Evolutionary conservation across 2,329 filamentous ascomycete species (phyloP), one percentile per base, ranked within the genome.

Genomic region (Trichophyton rubrum): DNA sequence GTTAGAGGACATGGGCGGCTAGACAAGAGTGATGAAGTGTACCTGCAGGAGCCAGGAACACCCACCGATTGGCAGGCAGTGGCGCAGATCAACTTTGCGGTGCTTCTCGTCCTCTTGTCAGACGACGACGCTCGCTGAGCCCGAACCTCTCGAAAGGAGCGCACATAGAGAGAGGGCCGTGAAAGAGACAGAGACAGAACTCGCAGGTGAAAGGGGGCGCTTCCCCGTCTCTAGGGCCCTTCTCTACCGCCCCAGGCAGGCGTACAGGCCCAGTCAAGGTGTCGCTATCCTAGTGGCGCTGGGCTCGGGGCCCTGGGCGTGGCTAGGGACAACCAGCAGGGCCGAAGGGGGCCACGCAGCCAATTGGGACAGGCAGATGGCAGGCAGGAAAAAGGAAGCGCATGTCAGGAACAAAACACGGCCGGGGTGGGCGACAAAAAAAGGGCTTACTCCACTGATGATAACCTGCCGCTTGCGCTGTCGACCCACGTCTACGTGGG

Each of bases 1-100:
- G 43, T 47, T 47, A 47, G 43, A 47, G 43, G 4, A 53, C 49
- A 51, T 51, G 45, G 45, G 17, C 33, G 33, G 27, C 33, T 38
- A 9, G 33, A 38, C 33, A 38, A 38, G 33, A 51, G 45, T 15
- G 49, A 53, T 27, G 49, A 17, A 53, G 8, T 13, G 49, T 53
- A 27, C 49, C 49, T 53, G 49, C 49, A 53, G 49, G 49, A 53
- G n/a, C 49, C 49, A 53, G 49, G 49, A 27, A 53, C 49, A 22
- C 27, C 49, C 17, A 53, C 49, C 22, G 49, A 53, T 53, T 53
- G 49, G 49, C 49, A 15, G 22, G 13, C n/a, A 30, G 49, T 53
- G 49, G 49, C 49, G 49, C 49, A 15, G 49, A 53, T 53, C 49
- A 8, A 43, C 40, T 43, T 43, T 43, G 11, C 40, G 15, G 11